Evolutionary conservation across 2,329 filamentous ascomycete genomes (phyloP).

Genomic region (Colletotrichum spinosum): DNA sequence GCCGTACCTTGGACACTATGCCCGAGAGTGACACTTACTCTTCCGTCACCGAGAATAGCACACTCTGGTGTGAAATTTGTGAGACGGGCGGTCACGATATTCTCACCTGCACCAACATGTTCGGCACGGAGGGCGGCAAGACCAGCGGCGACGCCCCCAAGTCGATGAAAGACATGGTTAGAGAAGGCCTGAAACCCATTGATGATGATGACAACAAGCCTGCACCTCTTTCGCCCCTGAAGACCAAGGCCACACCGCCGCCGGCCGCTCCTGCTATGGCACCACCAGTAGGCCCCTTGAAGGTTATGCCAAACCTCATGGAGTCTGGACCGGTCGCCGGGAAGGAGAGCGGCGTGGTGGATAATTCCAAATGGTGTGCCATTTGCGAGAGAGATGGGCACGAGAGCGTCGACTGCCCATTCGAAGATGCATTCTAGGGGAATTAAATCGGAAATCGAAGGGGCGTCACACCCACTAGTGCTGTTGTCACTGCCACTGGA

Average conservation of each 20-base stretch:
- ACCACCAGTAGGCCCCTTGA: constrained; percentile 33
- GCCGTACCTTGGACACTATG: constrained; percentile 74
- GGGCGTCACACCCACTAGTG: no score
- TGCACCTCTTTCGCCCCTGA: constrained; percentile 66
- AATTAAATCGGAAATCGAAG: constrained; percentile 1
- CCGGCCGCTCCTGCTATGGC: neutral
- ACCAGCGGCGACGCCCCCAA: constrained; percentile 43
- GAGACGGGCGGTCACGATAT: constrained; percentile 94
- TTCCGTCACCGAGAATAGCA: constrained; percentile 77
- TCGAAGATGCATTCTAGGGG: constrained; percentile 80
- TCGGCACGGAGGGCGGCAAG: constrained; percentile 61
- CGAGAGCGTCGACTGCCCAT: constrained; percentile 93
- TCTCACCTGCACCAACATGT: constrained; percentile 93
- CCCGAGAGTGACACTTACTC: constrained; percentile 77
- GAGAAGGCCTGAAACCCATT: constrained; percentile 51
- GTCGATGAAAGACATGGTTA: constrained; percentile 51
- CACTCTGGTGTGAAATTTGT: constrained; percentile 94
- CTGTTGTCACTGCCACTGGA: neutral
- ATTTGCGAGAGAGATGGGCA: constrained; percentile 96
- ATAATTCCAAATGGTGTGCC: constrained; percentile 95
- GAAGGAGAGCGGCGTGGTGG: constrained; percentile 81
- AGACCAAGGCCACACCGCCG: constrained; percentile 51
- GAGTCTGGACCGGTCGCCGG: constrained; percentile 78
- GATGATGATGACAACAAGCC: constrained; percentile 61
- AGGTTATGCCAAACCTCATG: constrained; percentile 70